A percentile compares a stretch with the other conserved stretches of the same genome.
Conservation (phyloP, 78 protist species). For the Guillardia theta region DNA sequence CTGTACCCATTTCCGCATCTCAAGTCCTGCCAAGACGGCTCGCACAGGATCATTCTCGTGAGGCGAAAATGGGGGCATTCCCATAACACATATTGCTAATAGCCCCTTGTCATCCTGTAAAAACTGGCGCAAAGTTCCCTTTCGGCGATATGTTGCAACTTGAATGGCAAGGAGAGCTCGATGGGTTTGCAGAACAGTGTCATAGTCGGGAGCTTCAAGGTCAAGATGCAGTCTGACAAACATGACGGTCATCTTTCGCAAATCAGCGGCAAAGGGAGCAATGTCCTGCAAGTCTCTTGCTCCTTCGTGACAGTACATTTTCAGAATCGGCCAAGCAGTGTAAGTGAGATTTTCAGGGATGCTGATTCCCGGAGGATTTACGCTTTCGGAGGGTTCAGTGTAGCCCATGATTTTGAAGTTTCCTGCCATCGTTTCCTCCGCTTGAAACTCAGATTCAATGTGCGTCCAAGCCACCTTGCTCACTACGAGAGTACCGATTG, state of each 20-base stretch:
- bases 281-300: slow-evolving; percentile 8
- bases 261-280: neutral
- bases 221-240: neutral
- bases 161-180: neutral
- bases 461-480: neutral
- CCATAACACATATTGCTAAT: neutral
- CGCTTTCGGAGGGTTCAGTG: too few relatives aligned
- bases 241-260: slow-evolving; percentile 24
- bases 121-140: slow-evolving; percentile 23
- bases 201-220: neutral
- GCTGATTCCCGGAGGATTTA: too few relatives aligned
- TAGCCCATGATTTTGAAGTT: neutral
- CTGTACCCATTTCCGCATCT: neutral
- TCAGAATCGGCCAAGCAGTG: neutral
- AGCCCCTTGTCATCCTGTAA: slow-evolving; percentile 33
- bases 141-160: neutral
- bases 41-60: neutral
- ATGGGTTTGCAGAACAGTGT: neutral
- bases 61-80: slow-evolving; percentile 15
- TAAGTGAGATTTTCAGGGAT: too few relatives aligned
- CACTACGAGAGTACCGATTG: neutral
- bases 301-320: slow-evolving; percentile 15
- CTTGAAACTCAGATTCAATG: too few relatives aligned
- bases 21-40: neutral
- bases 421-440: neutral